Conservation (phyloP, 148 eudicot species). For the Fagopyrum tataricum region DNA sequence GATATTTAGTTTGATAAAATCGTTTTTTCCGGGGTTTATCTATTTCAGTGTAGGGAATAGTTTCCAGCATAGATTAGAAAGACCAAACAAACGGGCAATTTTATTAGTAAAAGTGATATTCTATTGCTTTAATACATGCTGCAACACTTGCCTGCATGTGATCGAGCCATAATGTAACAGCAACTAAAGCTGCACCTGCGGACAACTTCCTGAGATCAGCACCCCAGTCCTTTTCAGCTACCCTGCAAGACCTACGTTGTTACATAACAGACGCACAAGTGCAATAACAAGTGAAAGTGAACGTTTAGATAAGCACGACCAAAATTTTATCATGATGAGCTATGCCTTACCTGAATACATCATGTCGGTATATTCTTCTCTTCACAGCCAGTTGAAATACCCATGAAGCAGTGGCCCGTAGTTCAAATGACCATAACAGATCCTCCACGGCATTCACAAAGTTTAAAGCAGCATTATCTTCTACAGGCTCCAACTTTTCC, state of each 20-base stretch:
- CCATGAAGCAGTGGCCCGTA: constrained; percentile 92
- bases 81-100: neutral
- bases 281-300: neutral
- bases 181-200: constrained; percentile 98
- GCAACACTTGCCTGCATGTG: constrained; percentile 75
- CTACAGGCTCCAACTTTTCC: constrained; percentile 54
- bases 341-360: constrained; percentile 62
- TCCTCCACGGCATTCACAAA: constrained; percentile 96
- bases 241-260: constrained; percentile 42
- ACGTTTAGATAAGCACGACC: neutral
- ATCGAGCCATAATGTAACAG: constrained; percentile 96
- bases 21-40: no score
- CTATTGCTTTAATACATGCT: neutral
- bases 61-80: no score
- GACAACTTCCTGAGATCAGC: constrained; percentile 97
- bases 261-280: neutral
- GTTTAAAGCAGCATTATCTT: constrained; percentile 84
- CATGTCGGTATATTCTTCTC: constrained; percentile 59
- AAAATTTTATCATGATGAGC: neutral
- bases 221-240: constrained; percentile 97
- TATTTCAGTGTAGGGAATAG: no score
- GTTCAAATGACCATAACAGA: constrained; percentile 91
- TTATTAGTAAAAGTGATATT: neutral
- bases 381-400: constrained; percentile 84
- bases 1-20: no score